Evolutionary conservation across 1,284 basidiomycete species (phyloP).

Genomic region (Cerioporus squamosus): DNA sequence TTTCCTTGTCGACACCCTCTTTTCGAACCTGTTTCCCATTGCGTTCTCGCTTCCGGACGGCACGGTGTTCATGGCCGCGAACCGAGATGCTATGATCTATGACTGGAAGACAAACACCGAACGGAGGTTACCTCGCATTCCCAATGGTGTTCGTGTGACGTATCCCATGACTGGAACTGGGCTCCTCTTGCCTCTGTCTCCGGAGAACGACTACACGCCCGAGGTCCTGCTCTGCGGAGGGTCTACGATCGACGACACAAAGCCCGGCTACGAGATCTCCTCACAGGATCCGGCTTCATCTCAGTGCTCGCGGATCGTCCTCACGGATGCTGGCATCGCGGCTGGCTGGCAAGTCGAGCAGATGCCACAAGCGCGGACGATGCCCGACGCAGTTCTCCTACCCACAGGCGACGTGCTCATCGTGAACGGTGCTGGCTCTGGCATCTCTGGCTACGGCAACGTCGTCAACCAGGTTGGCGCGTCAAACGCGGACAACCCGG

Average conservation of each 20-base stretch:
- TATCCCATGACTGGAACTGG: conserved; percentile 83
- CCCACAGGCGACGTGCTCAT: conserved; percentile 80
- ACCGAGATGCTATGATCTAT: conserved; percentile 80
- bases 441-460: conserved; percentile 87
- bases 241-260: conserved; percentile 67
- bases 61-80: conserved; percentile 79
- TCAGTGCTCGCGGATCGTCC: conserved; percentile 73
- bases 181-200: conserved; percentile 71
- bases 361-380: conserved; percentile 75
- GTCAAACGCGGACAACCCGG: conserved; percentile 83
- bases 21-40: conserved; percentile 83
- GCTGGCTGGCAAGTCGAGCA: conserved; percentile 75
- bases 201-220: conserved; percentile 64
- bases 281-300: conserved; percentile 72
- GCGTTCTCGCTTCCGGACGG: conserved; percentile 77
- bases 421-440: conserved; percentile 76
- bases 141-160: conserved; percentile 81
- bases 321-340: conserved; percentile 67
- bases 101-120: conserved; percentile 73
- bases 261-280: conserved; percentile 62
- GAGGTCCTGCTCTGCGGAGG: conserved; percentile 83
- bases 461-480: conserved; percentile 69
- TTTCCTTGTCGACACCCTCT: conserved; percentile 75
- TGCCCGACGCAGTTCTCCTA: conserved; percentile 83
- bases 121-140: conserved; percentile 66